These are phyloP conservation scores for Beverwykella pulmonaria DNA, from an alignment of 495 filamentous ascomycete species.

Conservation along the genomic window DNA sequence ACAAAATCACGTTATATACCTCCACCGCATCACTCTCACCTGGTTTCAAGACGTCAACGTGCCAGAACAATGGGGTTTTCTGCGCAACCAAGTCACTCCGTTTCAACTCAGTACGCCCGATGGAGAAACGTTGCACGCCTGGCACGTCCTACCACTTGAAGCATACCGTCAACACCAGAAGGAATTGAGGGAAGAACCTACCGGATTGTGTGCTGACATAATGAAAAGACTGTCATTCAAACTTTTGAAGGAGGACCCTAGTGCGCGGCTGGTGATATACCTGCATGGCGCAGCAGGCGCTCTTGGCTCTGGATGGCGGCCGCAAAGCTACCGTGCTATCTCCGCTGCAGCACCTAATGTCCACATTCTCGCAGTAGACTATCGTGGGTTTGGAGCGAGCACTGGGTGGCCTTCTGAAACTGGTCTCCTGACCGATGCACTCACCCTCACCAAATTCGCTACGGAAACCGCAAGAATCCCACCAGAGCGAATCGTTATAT, in stretches of 20 bases:
- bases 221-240: conserved; percentile 59
- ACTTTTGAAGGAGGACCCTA: conserved; percentile 62
- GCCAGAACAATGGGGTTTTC: conserved; percentile 55
- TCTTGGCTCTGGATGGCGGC: conserved; percentile 63
- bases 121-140: conserved; percentile 45
- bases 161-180: conserved; percentile 56
- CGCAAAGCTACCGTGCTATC: conserved; percentile 63
- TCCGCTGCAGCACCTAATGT: conserved; percentile 58
- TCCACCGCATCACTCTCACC: conserved; percentile 53
- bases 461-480: conserved; percentile 42
- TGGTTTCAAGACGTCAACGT: conserved; percentile 55
- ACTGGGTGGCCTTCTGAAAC: conserved; percentile 38
- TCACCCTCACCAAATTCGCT: conserved; percentile 65
- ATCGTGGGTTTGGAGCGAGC: conserved; percentile 39
- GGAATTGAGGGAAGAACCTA: conserved; percentile 52
- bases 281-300: conserved; percentile 63
- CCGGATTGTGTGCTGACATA: conserved; percentile 58
- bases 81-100: conserved; percentile 54
- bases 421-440: conserved; percentile 42
- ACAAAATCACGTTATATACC: conserved; percentile 54
- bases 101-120: conserved; percentile 44
- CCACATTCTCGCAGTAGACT: conserved; percentile 59
- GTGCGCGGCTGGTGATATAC: conserved; percentile 62
- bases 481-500: conserved; percentile 38
- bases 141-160: conserved; percentile 46